Base-by-base conservation (phyloP, 116 monocot genomes). In the Zostera marina region DNA sequence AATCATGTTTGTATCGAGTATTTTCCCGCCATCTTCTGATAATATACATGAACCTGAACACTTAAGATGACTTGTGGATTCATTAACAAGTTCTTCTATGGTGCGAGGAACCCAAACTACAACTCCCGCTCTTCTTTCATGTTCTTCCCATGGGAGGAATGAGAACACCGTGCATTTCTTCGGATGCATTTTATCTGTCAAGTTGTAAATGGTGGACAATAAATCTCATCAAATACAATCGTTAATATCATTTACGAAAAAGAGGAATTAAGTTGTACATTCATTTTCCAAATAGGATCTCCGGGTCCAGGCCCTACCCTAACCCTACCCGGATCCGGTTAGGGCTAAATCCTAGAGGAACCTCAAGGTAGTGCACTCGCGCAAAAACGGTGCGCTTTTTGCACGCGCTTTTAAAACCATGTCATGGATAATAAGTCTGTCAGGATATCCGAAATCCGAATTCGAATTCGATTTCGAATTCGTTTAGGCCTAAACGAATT, bases 1-100 rank as follows among this genome's bases (percentile, higher is more conserved):
- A 41, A 92, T 78, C 73, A 86, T 73, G 25, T 70, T 68, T 22
- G 64, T 66, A 49, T 92, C 77, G 6, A 58, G 53, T 52, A 92
- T 73, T 52, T 53, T 73, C n/a, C 71, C 91, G 26, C 86, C 91
- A 20, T 86, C 91, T 54, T 86, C 78, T 11, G 80, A 80, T 16
- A 92, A 53, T 63, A 92, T 63, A 44, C 54, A 64, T 7, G 75
- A 66, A 11, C 74, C 71, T 0, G 63, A 56, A 66, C 71, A 82
- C 1, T 76, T 57, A 9, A n/a, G 82, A 61, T 22, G 82, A 68
- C n/a, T 52, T 57, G 60, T 86, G 65, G 21, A 32, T 32, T 32
- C 32, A 3, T 32, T 32, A 32, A 32, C 32, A 32, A 92, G 80
- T 41, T 82, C 77, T 21, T 86, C 74, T 22, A 86, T 76, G 7